Evolutionary conservation across 345 rosid genomes (phyloP), one percentile per base, ranked within the genome.

Genomic region (Rhodomyrtus tomentosa): DNA sequence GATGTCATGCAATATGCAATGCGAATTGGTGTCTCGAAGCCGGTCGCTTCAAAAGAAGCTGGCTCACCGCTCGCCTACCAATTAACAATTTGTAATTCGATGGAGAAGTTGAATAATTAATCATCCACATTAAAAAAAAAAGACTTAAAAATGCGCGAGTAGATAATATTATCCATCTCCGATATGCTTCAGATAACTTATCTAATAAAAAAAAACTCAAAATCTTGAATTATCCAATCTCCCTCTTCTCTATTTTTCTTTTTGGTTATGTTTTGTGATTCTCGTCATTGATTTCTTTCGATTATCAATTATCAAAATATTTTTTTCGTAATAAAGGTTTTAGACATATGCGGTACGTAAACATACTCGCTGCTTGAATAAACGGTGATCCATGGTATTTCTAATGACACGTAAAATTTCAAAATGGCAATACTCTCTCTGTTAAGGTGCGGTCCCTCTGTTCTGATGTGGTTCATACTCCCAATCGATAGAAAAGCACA

Each of bases 51-150:
- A 3, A 15, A 58, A 29, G 73, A 59, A 59, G 22, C 9, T 29
- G 0, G 10, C 1, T 15, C 10, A 7, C 73, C 42, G 10, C 1
- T 15, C 10, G 3, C 73, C 42, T 8, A 0, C 42, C 32, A 36
- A 62, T 62, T 7, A 32, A 62, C 12, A 62, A 16, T 32, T 62
- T 18, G 22, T 32, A 32, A 18, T 7, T 62, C 5, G 3, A 32
- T 62, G 42, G 42, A 62, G 42, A 32, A 20, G 74, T 32, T 62
- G 74, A 32, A 62, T 62, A 32, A 62, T 16, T 7, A 16, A 32
- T 62, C 1, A 18, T 18, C 6, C 20, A 68, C 8, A 16, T 21
- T 16, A 4, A 68, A 32, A 3, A 2, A 68, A 16, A 32, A 16
- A 21, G 24, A 16, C 42, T 8, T 32, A 7, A 32, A 11, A 62